Evolutionary conservation across 2,329 filamentous ascomycete genomes (phyloP).

Genomic region (Penicillium brevicompactum): DNA sequence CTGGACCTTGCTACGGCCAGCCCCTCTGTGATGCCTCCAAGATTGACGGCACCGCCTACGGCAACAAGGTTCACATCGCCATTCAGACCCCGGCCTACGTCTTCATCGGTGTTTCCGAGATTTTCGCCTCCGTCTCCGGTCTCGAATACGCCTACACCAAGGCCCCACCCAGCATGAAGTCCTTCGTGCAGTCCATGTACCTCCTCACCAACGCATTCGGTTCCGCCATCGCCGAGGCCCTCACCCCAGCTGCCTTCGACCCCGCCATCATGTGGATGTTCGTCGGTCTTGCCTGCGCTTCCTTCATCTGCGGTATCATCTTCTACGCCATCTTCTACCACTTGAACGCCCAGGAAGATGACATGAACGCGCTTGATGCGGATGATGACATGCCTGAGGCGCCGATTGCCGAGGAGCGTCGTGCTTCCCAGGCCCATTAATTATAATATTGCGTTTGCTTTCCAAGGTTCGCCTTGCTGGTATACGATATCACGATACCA

Average conservation of each 20-base stretch:
- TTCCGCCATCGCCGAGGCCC: conserved; percentile 61
- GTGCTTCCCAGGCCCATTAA: conserved; percentile 12
- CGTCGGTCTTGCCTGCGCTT: conserved; percentile 55
- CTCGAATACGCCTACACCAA: conserved; percentile 76
- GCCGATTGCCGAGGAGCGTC: conserved; percentile 14
- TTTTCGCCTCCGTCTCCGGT: conserved; percentile 66
- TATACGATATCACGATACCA: neutral
- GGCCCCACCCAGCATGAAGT: conserved; percentile 69
- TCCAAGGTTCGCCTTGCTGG: neutral
- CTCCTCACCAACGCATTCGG: conserved; percentile 62
- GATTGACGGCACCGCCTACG: conserved; percentile 33
- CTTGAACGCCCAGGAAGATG: conserved; percentile 53
- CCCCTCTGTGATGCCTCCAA: conserved; percentile 38
- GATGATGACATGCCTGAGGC: conserved; percentile 30
- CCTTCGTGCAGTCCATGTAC: conserved; percentile 60
- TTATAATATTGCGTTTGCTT: neutral
- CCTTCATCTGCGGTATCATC: conserved; percentile 51
- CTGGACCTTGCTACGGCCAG: conserved; percentile 54
- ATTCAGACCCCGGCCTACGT: conserved; percentile 50
- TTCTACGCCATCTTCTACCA: conserved; percentile 58
- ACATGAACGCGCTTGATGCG: conserved; percentile 53
- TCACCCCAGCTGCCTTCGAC: conserved; percentile 63
- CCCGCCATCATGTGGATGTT: conserved; percentile 71
- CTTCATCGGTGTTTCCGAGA: conserved; percentile 55
- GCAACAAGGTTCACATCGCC: conserved; percentile 48